phyloP scores from a whole-genome alignment of 768 basidiomycete genomes.

The Hericium coralloides region DNA sequence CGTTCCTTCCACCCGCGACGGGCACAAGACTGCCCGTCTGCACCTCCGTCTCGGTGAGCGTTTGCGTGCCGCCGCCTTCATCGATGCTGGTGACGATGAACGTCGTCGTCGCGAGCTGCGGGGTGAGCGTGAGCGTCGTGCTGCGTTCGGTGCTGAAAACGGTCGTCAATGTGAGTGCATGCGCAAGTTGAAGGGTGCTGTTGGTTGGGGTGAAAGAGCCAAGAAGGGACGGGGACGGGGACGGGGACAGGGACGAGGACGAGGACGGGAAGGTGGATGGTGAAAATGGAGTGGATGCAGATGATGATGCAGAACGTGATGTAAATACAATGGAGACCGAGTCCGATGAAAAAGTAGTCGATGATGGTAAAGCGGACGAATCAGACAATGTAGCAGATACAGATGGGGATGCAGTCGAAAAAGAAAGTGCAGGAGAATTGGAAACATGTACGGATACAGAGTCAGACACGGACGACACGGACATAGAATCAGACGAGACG shows the following conservation, averaged over 20 bases:
- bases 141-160: neutral
- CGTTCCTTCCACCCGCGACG: neutral
- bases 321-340: neutral
- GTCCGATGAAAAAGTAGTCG: neutral
- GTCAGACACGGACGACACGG: too few relatives aligned
- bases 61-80: neutral
- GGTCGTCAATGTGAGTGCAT: neutral
- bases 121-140: neutral
- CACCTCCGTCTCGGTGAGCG: neutral
- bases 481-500: neutral
- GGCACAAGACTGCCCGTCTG: neutral
- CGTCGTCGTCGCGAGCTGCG: neutral
- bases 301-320: neutral
- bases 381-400: neutral
- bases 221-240: neutral
- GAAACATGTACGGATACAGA: too few relatives aligned
- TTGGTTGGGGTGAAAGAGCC: neutral
- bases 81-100: neutral
- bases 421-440: too few relatives aligned
- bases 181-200: neutral
- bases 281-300: neutral
- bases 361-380: neutral
- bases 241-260: neutral
- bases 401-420: too few relatives aligned
- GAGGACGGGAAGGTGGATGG: neutral